Base-by-base conservation (phyloP, 2,329 filamentous ascomycete genomes). In the Chrysoporthe austroafricana region DNA sequence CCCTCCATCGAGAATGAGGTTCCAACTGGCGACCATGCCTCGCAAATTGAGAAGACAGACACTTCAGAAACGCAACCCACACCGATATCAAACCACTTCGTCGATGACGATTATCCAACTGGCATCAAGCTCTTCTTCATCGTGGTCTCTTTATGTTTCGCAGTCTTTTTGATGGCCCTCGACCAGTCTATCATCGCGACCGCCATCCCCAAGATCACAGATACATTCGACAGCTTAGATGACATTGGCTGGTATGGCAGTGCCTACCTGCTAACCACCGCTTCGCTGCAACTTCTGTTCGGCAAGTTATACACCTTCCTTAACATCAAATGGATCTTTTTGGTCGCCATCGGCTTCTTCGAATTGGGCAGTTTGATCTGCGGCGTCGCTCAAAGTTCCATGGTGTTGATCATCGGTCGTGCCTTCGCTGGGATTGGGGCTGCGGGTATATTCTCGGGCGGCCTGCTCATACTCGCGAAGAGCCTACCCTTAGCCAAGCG, bases 71-170 rank as follows among this genome's bases (percentile, higher is more conserved):
- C 11, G 21, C 48, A 52, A 2, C 4, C 48, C 21, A 32, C 8
- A 26, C 9, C 48, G 7, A 13, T 2, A 52, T 52, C 48, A 26
- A 21, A 52, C 48, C 48, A 32, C 9, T 7, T 21, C n/a, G 48
- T 21, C 21, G 48, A 26, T 26, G 48, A 52, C 11, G 48, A 32
- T 11, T 82, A 82, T 64, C 81, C 80, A 2, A 69, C 74, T 9
- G 81, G 80, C 16, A 67, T 77, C 66, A 76, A 76, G 69, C 75
- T 83, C 69, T 70, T 74, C 65, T 77, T 82, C 70, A 82, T 85
- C 65, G 77, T 85, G 21, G 66, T 82, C 42, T 81, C 83, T 21
- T 75, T 86, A 4, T 76, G 81, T 13, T 74, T 85, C 44, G 79
- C 77, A 67, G 78, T 85, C 63, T 86, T 85, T 26, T 3, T 52